phyloP scores from a whole-genome alignment of 306 rosid genomes.

The Rosa rugosa region DNA sequence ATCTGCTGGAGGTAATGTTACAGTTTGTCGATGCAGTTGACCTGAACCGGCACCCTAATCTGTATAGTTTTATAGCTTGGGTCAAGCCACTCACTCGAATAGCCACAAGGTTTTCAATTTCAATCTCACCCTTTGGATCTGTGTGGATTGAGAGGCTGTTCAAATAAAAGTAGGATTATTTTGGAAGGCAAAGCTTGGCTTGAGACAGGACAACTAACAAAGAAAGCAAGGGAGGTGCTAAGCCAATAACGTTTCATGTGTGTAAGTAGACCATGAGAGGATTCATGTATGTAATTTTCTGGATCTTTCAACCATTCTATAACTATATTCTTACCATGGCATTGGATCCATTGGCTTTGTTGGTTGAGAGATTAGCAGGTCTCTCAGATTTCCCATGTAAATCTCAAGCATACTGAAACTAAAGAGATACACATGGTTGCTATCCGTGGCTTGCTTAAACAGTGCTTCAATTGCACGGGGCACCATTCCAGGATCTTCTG shows the following conservation, averaged over 20 bases:
- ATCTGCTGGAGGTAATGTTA: constrained; percentile 41
- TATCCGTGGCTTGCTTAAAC: constrained; percentile 35
- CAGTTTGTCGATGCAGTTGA: constrained; percentile 42
- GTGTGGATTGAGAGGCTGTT: constrained; percentile 38
- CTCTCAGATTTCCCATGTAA: constrained; percentile 44
- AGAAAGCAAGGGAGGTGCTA: background rate
- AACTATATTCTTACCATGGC: constrained; percentile 26
- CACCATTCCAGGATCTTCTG: constrained; percentile 37
- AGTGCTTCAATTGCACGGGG: constrained; percentile 39
- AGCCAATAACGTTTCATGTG: background rate
- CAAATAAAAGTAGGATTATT: constrained; percentile 11
- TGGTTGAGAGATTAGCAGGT: constrained; percentile 39
- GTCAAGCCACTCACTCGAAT: constrained; percentile 32
- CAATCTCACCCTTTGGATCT: constrained; percentile 34
- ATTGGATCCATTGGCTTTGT: constrained; percentile 31
- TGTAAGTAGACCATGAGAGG: constrained; percentile 2
- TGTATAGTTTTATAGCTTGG: constrained; percentile 38
- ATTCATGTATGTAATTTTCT: background rate
- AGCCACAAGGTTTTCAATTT: constrained; percentile 41
- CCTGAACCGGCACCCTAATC: constrained; percentile 37
- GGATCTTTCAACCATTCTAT: background rate
- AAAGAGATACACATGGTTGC: constrained; percentile 31
- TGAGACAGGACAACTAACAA: background rate
- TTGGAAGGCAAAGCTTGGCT: background rate
- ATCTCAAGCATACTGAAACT: constrained; percentile 51